Evolutionary conservation across 2,329 filamentous ascomycete species (phyloP), one percentile per base, ranked within the genome.

Genomic region (Xylaria sp.): DNA sequence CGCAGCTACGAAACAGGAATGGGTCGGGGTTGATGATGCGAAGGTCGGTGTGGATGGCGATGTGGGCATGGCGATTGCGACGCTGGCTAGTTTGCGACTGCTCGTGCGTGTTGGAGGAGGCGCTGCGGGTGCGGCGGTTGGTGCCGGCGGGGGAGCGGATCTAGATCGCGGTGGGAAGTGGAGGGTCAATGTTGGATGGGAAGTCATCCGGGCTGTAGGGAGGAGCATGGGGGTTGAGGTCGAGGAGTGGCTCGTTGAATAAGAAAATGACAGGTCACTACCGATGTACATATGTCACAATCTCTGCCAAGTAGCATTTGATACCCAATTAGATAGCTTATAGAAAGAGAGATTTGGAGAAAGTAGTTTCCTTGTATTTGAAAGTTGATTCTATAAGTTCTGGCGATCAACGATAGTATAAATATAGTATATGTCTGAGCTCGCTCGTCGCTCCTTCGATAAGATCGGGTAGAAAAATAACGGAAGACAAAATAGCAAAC

Each of bases 171-270:
- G 88, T 0, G 89, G 88, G 5, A 90, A 91, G 79, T 96, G 92
- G 91, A 88, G 91, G 75, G 90, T 94, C 10, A 93, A 92, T 73
- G 89, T 93, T 66, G 89, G 90, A 0, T 94, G 92, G 92, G 93
- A 96, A 76, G 89, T 91, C 70, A 88, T 92, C 6, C 83, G 90
- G 68, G 86, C 85, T 3, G 81, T 96, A 71, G 93, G 92, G 33
- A 83, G 93, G 75, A 90, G 88, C 76, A 87, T 96, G 60, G 90
- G 91, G 2, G 85, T 96, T n/a, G 92, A 94, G 78, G 85, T 94
- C 13, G 89, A 92, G 70, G 92, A 95, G 77, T 94, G 90, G 85
- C 80, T 93, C 64, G 85, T 90, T 58, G 91, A 93, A 71, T 93
- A 78, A 63, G 65, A 53, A n/a, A 17, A 40, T 40, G 17, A 23